These are phyloP conservation scores for maize (Zea mays) DNA, from an alignment of 176 grass and related monocot genomes.

Conservation along the genomic window Zm-B73-REFERENCE-NAM-5.0 NC_050099.1:208127001-208127500, in stretches of 20 bases:
- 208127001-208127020: neutral
- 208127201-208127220: conserved; percentile 53
- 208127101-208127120: neutral
- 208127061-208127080: neutral
- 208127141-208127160: conserved; percentile 7
- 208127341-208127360: neutral
- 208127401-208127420: neutral
- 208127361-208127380: neutral
- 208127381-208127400: neutral
- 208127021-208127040: conserved; percentile 24
- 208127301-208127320: neutral
- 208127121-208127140: neutral
- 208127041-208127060: conserved; percentile 7
- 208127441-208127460: no score
- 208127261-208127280: neutral
- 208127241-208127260: conserved; percentile 10
- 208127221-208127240: conserved; percentile 66
- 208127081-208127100: conserved; percentile 21
- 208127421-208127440: no score
- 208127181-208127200: conserved; percentile 52
- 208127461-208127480: no score
- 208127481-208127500: no score
- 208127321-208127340: neutral
- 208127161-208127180: conserved; percentile 27
- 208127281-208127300: neutral